A percentile compares a stretch with the other conserved stretches of the same genome.
Evolutionary conservation across 2,329 filamentous ascomycete genomes (phyloP).

Genomic region (Ceratocystis eucalypticola): DNA sequence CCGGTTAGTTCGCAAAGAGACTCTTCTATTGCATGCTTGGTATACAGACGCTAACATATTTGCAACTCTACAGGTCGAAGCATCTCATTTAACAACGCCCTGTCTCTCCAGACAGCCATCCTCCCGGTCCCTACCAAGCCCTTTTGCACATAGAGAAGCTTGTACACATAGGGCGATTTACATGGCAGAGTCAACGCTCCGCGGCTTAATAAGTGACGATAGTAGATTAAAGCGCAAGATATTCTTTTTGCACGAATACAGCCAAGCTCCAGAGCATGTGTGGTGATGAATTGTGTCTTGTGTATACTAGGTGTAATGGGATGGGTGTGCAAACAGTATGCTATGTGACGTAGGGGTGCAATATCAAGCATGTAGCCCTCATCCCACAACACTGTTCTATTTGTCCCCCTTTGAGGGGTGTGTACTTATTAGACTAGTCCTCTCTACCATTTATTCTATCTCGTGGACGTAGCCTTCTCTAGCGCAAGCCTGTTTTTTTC

Average conservation of each 20-base stretch:
- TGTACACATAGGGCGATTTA: background rate
- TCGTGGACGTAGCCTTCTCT: background rate
- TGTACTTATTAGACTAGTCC: background rate
- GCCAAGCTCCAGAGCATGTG: background rate
- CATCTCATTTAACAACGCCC: conserved; percentile 45
- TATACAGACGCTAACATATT: conserved; percentile 15
- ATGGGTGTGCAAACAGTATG: background rate
- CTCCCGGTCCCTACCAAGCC: background rate
- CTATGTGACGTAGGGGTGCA: background rate
- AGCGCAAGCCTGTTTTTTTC: background rate
- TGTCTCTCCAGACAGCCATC: background rate
- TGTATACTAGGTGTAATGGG: background rate
- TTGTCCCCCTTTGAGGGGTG: background rate
- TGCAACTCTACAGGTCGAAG: conserved; percentile 42
- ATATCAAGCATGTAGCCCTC: background rate
- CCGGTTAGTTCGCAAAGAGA: conserved; percentile 37
- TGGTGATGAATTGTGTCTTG: background rate
- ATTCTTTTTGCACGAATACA: background rate
- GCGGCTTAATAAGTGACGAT: background rate
- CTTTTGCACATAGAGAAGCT: background rate
- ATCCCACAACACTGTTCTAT: background rate
- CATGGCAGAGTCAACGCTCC: background rate
- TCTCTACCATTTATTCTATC: background rate
- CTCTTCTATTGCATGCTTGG: background rate
- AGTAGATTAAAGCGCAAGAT: background rate